Evolutionary conservation across 1,139 yeast species (phyloP), one percentile per base, ranked within the genome.

Genomic region (Yamadazyma taylorii): DNA sequence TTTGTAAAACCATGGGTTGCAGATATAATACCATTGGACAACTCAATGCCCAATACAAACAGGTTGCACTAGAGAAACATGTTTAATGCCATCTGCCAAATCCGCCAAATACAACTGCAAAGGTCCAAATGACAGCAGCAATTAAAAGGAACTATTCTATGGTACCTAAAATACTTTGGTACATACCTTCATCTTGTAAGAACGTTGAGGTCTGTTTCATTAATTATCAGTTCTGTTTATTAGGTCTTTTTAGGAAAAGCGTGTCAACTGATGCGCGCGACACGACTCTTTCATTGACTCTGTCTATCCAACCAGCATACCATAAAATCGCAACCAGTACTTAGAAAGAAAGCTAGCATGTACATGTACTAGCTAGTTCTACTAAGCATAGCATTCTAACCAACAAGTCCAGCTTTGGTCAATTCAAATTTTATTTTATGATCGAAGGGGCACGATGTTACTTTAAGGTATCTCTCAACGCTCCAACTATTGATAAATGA

Each of bases 101-200:
- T n/a, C n/a, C n/a, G n/a, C n/a, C n/a, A n/a, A n/a, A n/a, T n/a
- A n/a, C n/a, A n/a, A n/a, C n/a, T n/a, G n/a, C n/a, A n/a, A n/a
- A n/a, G n/a, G n/a, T n/a, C n/a, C n/a, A n/a, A n/a, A n/a, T n/a
- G n/a, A n/a, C n/a, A n/a, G n/a, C n/a, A n/a, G n/a, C n/a, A n/a
- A n/a, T n/a, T n/a, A n/a, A n/a, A n/a, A n/a, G n/a, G n/a, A n/a
- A n/a, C n/a, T n/a, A 17, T 19, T 19, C 15, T 57, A 55, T 51
- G 57, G 56, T n/a, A 24, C 5, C 6, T 24, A 10, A 5, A 24
- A 6, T 5, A 24, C 5, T 24, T 11, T 15, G 7, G 4, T 15
- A 27, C 30, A 27, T 27, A 27, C 30, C 21, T 27, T 27, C 30
- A 27, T 27, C 13, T 16, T 16, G n/a, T n/a, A 10, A n/a, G 6